Base-by-base conservation (phyloP, 495 filamentous ascomycete genomes). In the Trypethelium eluteriae region DNA sequence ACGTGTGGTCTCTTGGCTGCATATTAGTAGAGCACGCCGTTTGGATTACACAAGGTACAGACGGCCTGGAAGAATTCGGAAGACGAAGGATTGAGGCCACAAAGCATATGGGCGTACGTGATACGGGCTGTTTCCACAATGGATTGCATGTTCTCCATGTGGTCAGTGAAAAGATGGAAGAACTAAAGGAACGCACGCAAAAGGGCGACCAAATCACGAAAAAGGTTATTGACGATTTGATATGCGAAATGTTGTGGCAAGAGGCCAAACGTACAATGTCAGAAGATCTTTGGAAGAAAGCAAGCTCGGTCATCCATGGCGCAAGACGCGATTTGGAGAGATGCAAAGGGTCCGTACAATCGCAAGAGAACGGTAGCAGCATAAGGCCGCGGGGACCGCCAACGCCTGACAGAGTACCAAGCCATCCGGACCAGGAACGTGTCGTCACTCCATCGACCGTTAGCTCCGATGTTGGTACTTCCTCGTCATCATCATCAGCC, bases 91-190 rank as follows among this genome's bases (percentile, higher is more conserved):
- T 25, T 1, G 25, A 25, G 25, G 38, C 38, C 9, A n/a, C 32
- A 41, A 34, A 12, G 38, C 3, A 63, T 25, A 1, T 3, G 10
- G 3, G 14, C 3, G 0, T 11, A n/a, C 12, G 25, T 18, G 38
- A 63, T 63, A 4, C 38, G 34, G 62, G 38, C 39, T 63, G 62
- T 38, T 63, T 63, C n/a, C 62, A 63, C 25, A 38, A 63, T 38
- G 62, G 62, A 0, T 41, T 4, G 35, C 14, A 63, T 9, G 62
- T 63, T n/a, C 62, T 63, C 2, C 35, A 25, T 32, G 2, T 63
- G 32, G 62, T 63, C 3, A n/a, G 41, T 5, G n/a, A 14, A 63
- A 59, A 18, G 2, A 35, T 59, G 53, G 36, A 59, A 36, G 53
- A 59, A 34, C 1, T 59, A 18, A 59, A 9, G 3, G 6, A 34